phyloP scores from a whole-genome alignment of 345 rosid species.

The Kernera saxatilis region DNA sequence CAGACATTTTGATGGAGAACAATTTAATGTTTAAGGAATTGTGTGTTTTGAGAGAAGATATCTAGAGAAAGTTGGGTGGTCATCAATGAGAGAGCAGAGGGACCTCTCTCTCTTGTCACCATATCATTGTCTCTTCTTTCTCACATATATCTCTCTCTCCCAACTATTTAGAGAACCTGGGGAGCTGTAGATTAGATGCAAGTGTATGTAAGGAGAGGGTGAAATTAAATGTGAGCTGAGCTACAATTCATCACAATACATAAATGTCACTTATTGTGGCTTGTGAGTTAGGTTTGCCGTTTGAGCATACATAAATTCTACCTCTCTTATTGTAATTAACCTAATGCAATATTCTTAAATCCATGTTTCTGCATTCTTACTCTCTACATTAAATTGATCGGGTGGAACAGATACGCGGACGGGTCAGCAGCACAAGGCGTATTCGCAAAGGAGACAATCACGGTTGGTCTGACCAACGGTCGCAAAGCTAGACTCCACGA shows the following conservation, averaged over 20 bases:
- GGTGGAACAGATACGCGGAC: constrained; percentile 35
- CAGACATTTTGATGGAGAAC: background rate
- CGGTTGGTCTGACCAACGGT: constrained; percentile 29
- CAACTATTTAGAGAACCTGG: background rate
- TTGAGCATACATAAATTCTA: background rate
- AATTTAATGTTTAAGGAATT: background rate
- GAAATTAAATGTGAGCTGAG: constrained; percentile 20
- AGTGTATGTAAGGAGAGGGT: constrained; percentile 10
- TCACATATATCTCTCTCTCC: background rate
- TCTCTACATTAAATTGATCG: background rate
- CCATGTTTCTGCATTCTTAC: background rate
- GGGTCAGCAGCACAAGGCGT: constrained; percentile 45
- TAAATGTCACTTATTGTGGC: constrained; percentile 44
- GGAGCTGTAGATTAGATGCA: constrained; percentile 12
- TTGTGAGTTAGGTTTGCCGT: constrained; percentile 37
- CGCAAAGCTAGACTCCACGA: constrained; percentile 19
- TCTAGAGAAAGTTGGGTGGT: constrained; percentile 16
- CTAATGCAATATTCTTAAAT: background rate
- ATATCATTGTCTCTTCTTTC: constrained; percentile 13
- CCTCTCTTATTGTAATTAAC: background rate
- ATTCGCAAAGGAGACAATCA: constrained; percentile 52
- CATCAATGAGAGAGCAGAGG: constrained; percentile 11
- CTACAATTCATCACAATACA: constrained; percentile 28
- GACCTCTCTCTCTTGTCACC: constrained; percentile 5
- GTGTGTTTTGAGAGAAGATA: background rate